Evolutionary conservation across 2,329 filamentous ascomycete genomes (phyloP), one percentile per base, ranked within the genome.

Genomic region (Aspergillus sp.): DNA sequence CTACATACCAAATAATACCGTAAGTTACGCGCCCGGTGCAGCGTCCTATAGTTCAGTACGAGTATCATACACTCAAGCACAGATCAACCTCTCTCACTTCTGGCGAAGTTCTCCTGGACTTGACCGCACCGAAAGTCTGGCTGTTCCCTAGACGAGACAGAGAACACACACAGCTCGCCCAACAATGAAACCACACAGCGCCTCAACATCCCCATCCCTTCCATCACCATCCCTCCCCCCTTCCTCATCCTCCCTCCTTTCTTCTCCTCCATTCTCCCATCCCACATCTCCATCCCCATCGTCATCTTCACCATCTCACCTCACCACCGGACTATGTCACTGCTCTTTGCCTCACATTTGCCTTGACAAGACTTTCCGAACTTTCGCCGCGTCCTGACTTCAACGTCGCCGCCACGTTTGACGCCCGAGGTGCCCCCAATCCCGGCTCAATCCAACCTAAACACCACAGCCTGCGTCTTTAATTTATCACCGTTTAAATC

Each of bases 321-420:
- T 56, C 58, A 62, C 50, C 54, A 57, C 61, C 63, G 61, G 66
- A 68, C 65, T 72, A 74, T 70, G 68, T 69, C 67, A 69, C 64
- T 64, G 56, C 58, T 62, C 64, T 59, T 59, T 64, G 59, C 61
- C 63, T 59, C 63, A 57, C 61, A 48, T 58, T 63, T 61, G 59
- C 58, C 61, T 61, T 52, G 52, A 63, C 61, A 61, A 66, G 61
- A 63, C 66, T 58, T 61, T 61, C 64, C 57, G 64, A 63, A 69
- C 65, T 68, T 67, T 68, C 61, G 65, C 66, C 64, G 70, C 66
- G 63, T 69, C 70, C 59, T 71, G 70, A 69, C 66, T 70, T 19
- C 52, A 66, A 45, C 60, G 59, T 65, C 65, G 60, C 65, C 67
- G 57, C 61, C 60, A 56, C 61, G 50, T 57, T 60, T 59, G 60